Base-by-base conservation (phyloP, 2,329 filamentous ascomycete genomes). In the Aspergillus fructus region DNA sequence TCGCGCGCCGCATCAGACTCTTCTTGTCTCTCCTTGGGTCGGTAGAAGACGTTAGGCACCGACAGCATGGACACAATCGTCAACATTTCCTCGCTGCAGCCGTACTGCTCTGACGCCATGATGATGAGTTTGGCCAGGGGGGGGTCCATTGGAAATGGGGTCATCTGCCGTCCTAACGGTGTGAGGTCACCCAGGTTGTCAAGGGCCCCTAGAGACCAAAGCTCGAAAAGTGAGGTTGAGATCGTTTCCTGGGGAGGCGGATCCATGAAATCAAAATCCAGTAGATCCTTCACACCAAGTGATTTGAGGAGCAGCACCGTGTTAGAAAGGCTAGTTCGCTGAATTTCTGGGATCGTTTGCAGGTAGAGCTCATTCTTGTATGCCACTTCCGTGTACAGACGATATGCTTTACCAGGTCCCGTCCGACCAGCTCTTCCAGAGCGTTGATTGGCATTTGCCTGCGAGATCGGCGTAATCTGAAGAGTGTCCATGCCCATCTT, bases 231-330 rank as follows among this genome's bases (percentile, higher is more conserved):
- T 3, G 93, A 97, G 0, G 94, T 99, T 0, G 91, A 93, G 64
- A 99, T 97, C 0, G 93, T 97, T 68, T 99, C 96, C 75, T 99
- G 94, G 0, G 94, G 94, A 6, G 94, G 94, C 2, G 94, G 94
- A 65, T 99, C 94, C 93, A 99, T 97, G 67, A 99, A 99, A 72
- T 97, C 92, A 69, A 99, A 99, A 73, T 99, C 93, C 1, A 99
- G 78, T 9, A 99, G 81, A 65, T 99, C 93, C 69, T 91, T 93
- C 17, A 99, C 93, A 0, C 94, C 94, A 0, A 99, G 83, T 0
- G 91, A 96, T 71, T 99, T 99, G 47, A 99, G 83, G 49, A 99
- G 85, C 13, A 99, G 81, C 3, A 99, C 93, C 0, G 93, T 97
- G 67, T 97, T 97, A 68, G 91, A 89, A 2, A 99, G 84, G 67